A percentile compares a stretch with the other conserved stretches of the same genome.
These are phyloP conservation scores for Quercus engelmannii DNA, from an alignment of 306 rosid genomes.

Conservation along the genomic window DNA sequence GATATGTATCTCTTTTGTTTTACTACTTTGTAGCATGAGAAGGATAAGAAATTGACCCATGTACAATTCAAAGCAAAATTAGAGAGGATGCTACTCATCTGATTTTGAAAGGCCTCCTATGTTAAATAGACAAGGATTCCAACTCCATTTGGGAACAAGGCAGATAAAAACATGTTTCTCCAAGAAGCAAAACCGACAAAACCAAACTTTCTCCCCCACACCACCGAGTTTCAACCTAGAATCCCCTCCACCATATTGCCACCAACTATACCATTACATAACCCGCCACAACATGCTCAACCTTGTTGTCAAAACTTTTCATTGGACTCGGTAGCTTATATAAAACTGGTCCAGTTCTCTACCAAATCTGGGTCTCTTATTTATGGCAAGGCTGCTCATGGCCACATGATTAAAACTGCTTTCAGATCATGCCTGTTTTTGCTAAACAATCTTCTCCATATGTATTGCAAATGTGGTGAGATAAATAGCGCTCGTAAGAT, in stretches of 20 bases:
- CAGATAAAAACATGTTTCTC: neutral
- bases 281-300: neutral
- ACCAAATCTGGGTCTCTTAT: constrained; percentile 18
- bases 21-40: no score
- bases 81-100: no score
- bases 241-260: constrained; percentile 11
- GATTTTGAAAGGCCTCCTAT: no score
- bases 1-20: no score
- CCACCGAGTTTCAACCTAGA: constrained; percentile 8
- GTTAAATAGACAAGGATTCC: no score
- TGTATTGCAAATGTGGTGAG: constrained; percentile 27
- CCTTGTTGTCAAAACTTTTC: constrained; percentile 2
- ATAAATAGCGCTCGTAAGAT: constrained; percentile 13
- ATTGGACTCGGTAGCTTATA: constrained; percentile 23
- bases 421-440: constrained; percentile 33
- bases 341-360: constrained; percentile 32
- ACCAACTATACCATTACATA: neutral
- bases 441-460: constrained; percentile 35
- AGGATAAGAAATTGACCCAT: no score
- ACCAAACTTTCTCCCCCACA: neutral
- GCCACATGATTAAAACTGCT: constrained; percentile 29
- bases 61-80: no score
- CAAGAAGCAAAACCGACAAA: neutral
- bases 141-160: neutral
- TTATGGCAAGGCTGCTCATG: constrained; percentile 38